Conservation (phyloP, 2,329 filamentous ascomycete genomes). For the Hirsutella rhossiliensis region DNA sequence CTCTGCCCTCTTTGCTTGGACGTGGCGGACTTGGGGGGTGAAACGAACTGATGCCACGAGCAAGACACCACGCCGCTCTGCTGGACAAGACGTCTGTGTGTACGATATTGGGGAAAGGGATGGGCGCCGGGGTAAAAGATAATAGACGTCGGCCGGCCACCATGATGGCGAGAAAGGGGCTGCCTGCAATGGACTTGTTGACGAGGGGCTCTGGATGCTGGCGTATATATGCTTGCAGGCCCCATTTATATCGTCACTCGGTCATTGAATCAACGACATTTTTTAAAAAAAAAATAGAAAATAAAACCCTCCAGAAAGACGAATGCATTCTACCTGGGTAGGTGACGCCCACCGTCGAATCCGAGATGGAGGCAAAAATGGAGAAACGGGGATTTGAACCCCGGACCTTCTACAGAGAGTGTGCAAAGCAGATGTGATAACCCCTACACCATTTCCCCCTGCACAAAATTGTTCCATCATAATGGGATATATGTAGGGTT, state of each 20-base stretch:
- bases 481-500: no score
- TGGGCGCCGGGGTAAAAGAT: slow-evolving; percentile 6
- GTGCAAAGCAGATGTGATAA: slow-evolving; percentile 10
- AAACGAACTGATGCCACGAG: slow-evolving; percentile 12
- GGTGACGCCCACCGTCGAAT: no score
- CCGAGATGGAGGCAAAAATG: no score
- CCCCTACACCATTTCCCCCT: slow-evolving; percentile 9
- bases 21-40: slow-evolving; percentile 8
- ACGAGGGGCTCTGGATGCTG: no score
- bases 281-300: no score
- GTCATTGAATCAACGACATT: no score
- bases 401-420: slow-evolving; percentile 8
- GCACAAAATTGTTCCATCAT: background rate
- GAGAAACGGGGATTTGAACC: slow-evolving; percentile 10
- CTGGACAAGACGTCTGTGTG: slow-evolving; percentile 13
- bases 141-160: background rate
- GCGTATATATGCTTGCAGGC: no score
- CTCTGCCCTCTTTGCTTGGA: background rate
- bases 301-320: background rate
- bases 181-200: background rate
- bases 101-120: slow-evolving; percentile 13
- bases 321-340: no score
- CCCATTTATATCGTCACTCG: no score
- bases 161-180: background rate
- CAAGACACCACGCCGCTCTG: slow-evolving; percentile 18